Evolutionary conservation across 1,284 basidiomycete species (phyloP), one percentile per base, ranked within the genome.

Genomic region (Cutaneotrichosporon mucoides): DNA sequence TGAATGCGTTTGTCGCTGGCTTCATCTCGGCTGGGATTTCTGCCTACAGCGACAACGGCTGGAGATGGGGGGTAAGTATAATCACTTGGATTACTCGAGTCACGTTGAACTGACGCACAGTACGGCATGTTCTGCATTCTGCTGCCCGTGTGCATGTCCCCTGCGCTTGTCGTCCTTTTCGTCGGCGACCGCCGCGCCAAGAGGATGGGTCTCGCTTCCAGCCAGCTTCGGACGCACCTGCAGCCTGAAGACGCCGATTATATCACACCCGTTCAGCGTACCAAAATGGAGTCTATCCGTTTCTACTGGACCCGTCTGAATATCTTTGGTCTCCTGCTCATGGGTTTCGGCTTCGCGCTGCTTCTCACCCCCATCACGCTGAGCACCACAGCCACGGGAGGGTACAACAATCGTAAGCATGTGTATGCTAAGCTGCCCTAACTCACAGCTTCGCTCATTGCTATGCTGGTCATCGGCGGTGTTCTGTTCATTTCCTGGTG

Each of bases 1-100:
- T 69, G 50, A 69, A 69, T 47, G 63, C 56, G 6, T 65, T 65
- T 45, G 41, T 67, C 49, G 56, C 64, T 1, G 75, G 71, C 53
- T 73, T 72, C 15, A 68, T 81, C 9, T 85, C 86, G 4, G 81
- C 85, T 11, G 86, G 86, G 64, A 82, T 89, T 36, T 12, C 35
- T 24, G 53, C 43, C 3, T 38, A 46, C 57, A 79, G 83, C 15
- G 78, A 78, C 2, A 36, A 69, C 6, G 76, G 73, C 37, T 90
- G 88, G 88, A 77, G 88, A 73, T 87, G 86, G 84, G 88, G 89
- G 24, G 24, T 24, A 24, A 24, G 24, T 24, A 24, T 24, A 24
- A 24, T 24, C 24, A 24, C 24, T 24, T 24, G 24, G 24, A 24
- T 24, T 24, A 24, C 24, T 24, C 24, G 24, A 24, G 24, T 24